Base-by-base conservation (phyloP, 208 protist genomes). In the Crithidia fasciculata region DNA sequence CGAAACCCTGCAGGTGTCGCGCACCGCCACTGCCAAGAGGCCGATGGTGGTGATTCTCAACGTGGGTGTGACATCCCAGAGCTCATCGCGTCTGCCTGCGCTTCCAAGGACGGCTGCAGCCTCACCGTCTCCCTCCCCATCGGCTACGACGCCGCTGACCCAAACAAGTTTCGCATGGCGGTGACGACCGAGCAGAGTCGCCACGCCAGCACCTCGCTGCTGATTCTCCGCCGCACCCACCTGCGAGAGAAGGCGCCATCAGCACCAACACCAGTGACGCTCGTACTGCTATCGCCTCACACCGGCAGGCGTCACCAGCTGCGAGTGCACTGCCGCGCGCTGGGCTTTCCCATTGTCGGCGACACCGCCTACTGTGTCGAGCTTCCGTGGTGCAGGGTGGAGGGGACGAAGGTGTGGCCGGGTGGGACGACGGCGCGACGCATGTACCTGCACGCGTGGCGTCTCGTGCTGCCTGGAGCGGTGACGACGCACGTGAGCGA, bases 261-360 rank as follows among this genome's bases (percentile, higher is more conserved):
- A 0, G 9, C 12, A 16, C 41, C 3, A 5, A 50, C 52, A 6
- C 81, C 90, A 2, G 89, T 92, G 40, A 91, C 89, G 28, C 71
- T 83, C 40, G 82, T 95, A 37, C 69, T 83, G 19, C 76, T 96
- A 1, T 41, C 72, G 10, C 90, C 90, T 0, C 76, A 79, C 53
- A 96, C 93, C 2, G 95, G 95, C 2, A 81, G 95, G 16, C 79
- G 91, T 3, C 95, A 98, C 71, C 95, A 98, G 76, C 82, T 98
- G 5, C 89, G 95, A 8, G 84, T 98, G 56, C 92, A 97, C 81
- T 91, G 86, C 65, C 74, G 77, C 44, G 83, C 82, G 13, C 10
- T 97, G n/a, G 94, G 92, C 5, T 85, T 85, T 64, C 92, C 94
- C 9, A 94, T 97, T 69, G 64, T 97, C 15, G 94, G 94, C 4